Conservation (phyloP, 2,329 filamentous ascomycete species). For the Ophidiomyces ophidiicola region DNA sequence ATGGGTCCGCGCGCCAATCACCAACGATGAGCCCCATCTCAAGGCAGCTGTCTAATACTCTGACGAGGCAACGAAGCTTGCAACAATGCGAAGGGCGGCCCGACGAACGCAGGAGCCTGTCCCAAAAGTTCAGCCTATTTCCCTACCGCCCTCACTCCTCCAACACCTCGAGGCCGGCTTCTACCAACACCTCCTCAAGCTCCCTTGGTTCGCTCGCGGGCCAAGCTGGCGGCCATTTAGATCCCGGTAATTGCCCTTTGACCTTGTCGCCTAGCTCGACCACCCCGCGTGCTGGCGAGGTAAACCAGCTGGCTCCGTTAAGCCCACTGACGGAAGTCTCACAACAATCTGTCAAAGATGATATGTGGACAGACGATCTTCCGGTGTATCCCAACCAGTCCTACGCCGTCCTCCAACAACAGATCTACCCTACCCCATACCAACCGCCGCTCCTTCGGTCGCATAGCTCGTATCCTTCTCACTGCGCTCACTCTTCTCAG, state of each 20-base stretch:
- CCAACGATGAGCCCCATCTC: slow-evolving; percentile 12
- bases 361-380: slow-evolving; percentile 22
- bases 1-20: slow-evolving; percentile 9
- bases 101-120: slow-evolving; percentile 15
- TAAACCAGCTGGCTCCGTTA: slow-evolving; percentile 11
- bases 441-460: slow-evolving; percentile 31
- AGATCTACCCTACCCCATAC: slow-evolving; percentile 31
- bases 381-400: slow-evolving; percentile 40
- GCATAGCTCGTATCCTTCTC: slow-evolving; percentile 35
- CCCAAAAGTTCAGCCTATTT: slow-evolving; percentile 15
- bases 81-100: slow-evolving; percentile 13
- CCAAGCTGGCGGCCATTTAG: neutral
- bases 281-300: slow-evolving; percentile 9
- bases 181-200: slow-evolving; percentile 32
- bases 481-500: slow-evolving; percentile 21
- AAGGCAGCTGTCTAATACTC: slow-evolving; percentile 12
- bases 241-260: neutral
- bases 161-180: slow-evolving; percentile 26
- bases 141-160: slow-evolving; percentile 23
- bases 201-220: slow-evolving; percentile 24
- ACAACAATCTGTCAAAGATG: slow-evolving; percentile 14
- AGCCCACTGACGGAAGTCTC: slow-evolving; percentile 15
- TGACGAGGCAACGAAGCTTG: slow-evolving; percentile 13
- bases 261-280: slow-evolving; percentile 15
- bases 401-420: slow-evolving; percentile 35